Evolutionary conservation across 257 asterid genomes (phyloP), one percentile per base, ranked within the genome.

Genomic region (Solanum bukasovii): DNA sequence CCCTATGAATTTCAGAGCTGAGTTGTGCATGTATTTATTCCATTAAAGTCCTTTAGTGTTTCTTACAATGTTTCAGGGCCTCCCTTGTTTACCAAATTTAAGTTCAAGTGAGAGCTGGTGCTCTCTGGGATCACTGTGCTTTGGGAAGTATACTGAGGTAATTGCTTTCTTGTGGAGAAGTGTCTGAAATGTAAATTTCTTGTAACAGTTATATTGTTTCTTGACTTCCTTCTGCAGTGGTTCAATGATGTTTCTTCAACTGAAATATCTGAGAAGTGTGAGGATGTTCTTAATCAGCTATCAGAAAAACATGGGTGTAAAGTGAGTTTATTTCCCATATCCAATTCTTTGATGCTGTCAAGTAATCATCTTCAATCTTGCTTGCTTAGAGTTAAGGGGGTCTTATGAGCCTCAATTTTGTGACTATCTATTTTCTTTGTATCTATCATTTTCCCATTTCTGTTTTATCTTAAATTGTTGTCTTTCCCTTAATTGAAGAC

Each of bases 121-220:
- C 40, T 77, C 89, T 88, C 92, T 93, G 75, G 95, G 94, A 88
- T 93, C 95, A 86, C 56, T 97, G 72, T 90, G 90, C 90, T 86
- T 97, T 87, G 99, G 99, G 87, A 97, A 95, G 94, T 97, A 96
- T 87, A 93, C 98, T 84, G 96, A 96, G 98, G 99, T 96, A 92
- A 89, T 72, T 77, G 84, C 49, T 87, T 89, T 82, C 86, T 90
- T 73, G 13, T 38, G 59, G 90, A 34, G 44, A 67, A 73, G 87
- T n/a, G 13, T 86, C 71, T 83, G n/a, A 13, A 49, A 35, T 85
- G 84, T 73, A 34, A 25, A 56, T 87, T 67, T 73, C 86, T 87
- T 86, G 70, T 83, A 79, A 84, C 84, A 37, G 34, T 25, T 79
- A 18, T 49, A 56, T 72, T 89, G 77, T 68, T 84, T 74, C 65